phyloP scores from a whole-genome alignment of 108 stramenopile species.

The Hondaea fermentalgiana region DNA sequence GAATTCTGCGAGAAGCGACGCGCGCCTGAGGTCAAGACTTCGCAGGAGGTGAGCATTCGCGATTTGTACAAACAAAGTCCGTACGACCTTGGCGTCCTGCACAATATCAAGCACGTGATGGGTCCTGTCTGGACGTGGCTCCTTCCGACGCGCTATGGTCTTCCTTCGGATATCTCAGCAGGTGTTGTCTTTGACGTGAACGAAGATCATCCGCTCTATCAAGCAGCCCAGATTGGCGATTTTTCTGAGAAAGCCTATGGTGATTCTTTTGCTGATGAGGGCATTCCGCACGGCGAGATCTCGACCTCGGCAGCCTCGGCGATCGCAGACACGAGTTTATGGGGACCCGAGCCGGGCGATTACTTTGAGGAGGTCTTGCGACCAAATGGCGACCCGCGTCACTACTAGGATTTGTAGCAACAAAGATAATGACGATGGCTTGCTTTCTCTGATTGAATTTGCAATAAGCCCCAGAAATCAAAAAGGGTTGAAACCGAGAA shows the following conservation, averaged over 20 bases:
- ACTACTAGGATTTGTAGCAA: background rate
- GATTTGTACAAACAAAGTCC: background rate
- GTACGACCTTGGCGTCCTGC: background rate
- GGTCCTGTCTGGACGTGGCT: background rate
- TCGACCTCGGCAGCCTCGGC: background rate
- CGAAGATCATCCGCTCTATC: background rate
- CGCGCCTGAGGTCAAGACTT: background rate
- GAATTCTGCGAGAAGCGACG: constrained; percentile 18
- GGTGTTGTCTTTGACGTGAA: background rate
- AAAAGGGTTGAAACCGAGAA: no score
- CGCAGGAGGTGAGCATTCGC: background rate
- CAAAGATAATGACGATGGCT: background rate
- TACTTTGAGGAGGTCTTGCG: background rate
- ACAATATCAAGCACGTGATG: background rate
- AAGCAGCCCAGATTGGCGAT: background rate
- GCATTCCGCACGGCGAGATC: background rate
- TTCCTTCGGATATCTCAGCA: background rate
- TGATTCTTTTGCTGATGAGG: background rate
- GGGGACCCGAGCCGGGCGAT: background rate
- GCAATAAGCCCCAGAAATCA: no score
- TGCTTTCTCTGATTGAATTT: no score
- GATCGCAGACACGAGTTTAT: background rate
- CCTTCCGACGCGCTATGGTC: background rate
- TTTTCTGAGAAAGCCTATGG: background rate
- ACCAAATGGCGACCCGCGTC: background rate